These are phyloP conservation scores for Obba rivulosa DNA, from an alignment of 768 basidiomycete genomes.

Conservation along the genomic window DNA sequence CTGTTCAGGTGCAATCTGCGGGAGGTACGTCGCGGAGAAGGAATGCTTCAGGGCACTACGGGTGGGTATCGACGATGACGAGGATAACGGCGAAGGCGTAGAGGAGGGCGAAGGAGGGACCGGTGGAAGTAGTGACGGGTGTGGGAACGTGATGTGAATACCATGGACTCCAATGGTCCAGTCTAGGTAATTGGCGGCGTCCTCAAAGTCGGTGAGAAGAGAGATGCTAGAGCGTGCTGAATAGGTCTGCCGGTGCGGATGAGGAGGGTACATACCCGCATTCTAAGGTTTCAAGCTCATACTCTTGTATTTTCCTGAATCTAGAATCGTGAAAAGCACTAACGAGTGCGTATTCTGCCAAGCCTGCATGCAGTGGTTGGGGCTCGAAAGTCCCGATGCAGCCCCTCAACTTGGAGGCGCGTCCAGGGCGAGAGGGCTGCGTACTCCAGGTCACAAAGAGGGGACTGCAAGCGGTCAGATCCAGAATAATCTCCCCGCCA, in stretches of 20 bases:
- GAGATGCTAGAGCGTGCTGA: slow-evolving; percentile 56
- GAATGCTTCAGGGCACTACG: slow-evolving; percentile 46
- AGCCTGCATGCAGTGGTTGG: slow-evolving; percentile 63
- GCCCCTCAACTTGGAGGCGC: slow-evolving; percentile 67
- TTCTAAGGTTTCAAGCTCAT: slow-evolving; percentile 75
- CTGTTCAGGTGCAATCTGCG: slow-evolving; percentile 88
- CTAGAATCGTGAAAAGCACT: slow-evolving; percentile 88
- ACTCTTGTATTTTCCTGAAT: slow-evolving; percentile 73
- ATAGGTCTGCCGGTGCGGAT: slow-evolving; percentile 4
- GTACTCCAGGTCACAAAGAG: slow-evolving; percentile 98
- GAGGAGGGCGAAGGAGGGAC: slow-evolving; percentile 45
- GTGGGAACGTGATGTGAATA: slow-evolving; percentile 82
- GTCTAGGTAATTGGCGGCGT: slow-evolving; percentile 78
- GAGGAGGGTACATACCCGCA: slow-evolving; percentile 63
- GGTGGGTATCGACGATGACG: slow-evolving; percentile 53
- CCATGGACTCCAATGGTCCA: slow-evolving; percentile 94
- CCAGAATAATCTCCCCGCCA: background rate
- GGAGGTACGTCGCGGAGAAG: slow-evolving; percentile 87
- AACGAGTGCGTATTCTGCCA: slow-evolving; percentile 87
- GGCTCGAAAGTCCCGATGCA: slow-evolving; percentile 94
- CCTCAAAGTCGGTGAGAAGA: slow-evolving; percentile 89
- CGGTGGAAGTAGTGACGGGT: slow-evolving; percentile 56
- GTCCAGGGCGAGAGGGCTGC: slow-evolving; percentile 52
- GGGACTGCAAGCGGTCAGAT: slow-evolving; percentile 44
- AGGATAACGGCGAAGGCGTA: slow-evolving; percentile 68